Base-by-base conservation (phyloP, 1,284 basidiomycete species). In the Rhodotorula glutinis region DNA sequence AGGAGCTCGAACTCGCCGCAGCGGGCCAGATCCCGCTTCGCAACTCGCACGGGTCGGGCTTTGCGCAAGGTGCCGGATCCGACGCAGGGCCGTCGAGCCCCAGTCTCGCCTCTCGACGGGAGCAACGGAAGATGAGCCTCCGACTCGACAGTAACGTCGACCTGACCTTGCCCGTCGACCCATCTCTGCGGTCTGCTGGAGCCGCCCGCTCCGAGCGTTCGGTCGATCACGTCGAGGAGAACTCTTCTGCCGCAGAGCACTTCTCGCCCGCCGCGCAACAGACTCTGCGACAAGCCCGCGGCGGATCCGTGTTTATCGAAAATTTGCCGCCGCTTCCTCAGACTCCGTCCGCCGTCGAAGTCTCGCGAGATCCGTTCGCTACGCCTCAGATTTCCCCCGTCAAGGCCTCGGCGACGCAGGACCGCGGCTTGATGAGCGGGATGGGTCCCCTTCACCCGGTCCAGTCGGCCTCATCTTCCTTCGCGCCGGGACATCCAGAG, bases 271-370 rank as follows among this genome's bases (percentile, higher is more conserved):
- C 51, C 21, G 53, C 56, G 51, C 46, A 40, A 25, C 52, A 5
- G 1, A 52, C 55, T 4, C 23, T 30, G 2, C 62, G 62, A 4
- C 23, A 57, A 1, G 52, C 51, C 14, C 43, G 44, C 17, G 53
- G 56, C 30, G 62, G 41, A 8, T 58, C 56, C 21, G 51, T 57
- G 25, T 63, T 63, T 43, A 40, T 63, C 44, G 62, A 63, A 19
- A 57, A 63, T 56, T 52, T 63, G 13, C 62, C 62, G 5, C 51
- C 52, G 1, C 44, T 63, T 1, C 57, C 62, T 10, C 23, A 30
- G 16, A 51, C 55, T 11, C 40, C 62, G 3, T n/a, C 55, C 3
- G 16, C 21, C 13, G 23, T 25, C n/a, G 23, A n/a, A 16, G 14
- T 11, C 13, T 41, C 38, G 4, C 53, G 13, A 25, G 23, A 55